phyloP scores from a whole-genome alignment of 2,329 filamentous ascomycete genomes.

The Alternaria sp. region DNA sequence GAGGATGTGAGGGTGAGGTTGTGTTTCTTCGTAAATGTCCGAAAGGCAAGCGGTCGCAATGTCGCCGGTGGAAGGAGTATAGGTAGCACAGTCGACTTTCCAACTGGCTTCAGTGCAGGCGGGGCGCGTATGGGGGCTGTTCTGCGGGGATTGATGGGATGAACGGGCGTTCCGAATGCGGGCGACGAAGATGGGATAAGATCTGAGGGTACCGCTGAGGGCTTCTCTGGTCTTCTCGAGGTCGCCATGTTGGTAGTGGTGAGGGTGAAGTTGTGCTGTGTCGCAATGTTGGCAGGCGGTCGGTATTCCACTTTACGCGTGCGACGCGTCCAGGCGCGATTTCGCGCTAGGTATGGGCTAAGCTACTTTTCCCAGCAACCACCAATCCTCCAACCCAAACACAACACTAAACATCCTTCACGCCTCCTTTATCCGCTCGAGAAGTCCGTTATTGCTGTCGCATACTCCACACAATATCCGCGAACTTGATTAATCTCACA shows the following conservation, averaged over 20 bases:
- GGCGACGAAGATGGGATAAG: constrained; percentile 87
- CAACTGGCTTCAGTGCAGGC: constrained; percentile 60
- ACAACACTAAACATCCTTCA: constrained; percentile 7
- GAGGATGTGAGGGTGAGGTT: constrained; percentile 90
- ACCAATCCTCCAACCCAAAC: background rate
- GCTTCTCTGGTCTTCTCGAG: constrained; percentile 41
- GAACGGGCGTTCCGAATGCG: constrained; percentile 85
- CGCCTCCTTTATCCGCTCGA: background rate
- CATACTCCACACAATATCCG: constrained; percentile 7
- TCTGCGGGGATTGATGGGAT: constrained; percentile 71
- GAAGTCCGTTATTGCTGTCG: constrained; percentile 5
- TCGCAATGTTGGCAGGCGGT: constrained; percentile 5
- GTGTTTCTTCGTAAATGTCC: constrained; percentile 97
- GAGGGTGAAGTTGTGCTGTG: constrained; percentile 8
- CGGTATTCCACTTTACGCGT: constrained; percentile 32
- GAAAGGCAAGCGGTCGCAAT: constrained; percentile 88
- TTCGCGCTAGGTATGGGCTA: constrained; percentile 11
- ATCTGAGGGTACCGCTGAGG: constrained; percentile 54
- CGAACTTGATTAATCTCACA: background rate
- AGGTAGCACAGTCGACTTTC: constrained; percentile 74
- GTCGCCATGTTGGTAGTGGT: constrained; percentile 37
- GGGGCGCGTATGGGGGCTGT: constrained; percentile 55
- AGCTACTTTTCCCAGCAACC: constrained; percentile 19
- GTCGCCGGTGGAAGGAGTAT: constrained; percentile 89
- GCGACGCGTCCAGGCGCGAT: constrained; percentile 28